Evolutionary conservation across 169 alveolate species (phyloP).

Genomic region (Plasmodium inui): DNA sequence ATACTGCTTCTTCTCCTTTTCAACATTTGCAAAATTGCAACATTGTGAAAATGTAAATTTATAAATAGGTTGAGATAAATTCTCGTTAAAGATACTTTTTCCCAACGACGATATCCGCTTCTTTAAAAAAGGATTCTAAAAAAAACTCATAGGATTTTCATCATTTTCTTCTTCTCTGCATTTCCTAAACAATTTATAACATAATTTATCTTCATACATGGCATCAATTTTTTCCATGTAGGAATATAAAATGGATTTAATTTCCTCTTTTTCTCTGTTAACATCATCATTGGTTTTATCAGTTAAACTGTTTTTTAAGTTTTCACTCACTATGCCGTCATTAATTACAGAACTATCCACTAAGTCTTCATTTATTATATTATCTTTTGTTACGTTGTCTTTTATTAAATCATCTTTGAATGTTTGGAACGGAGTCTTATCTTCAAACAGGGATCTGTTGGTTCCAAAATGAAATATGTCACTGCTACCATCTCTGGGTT

Average conservation of each 20-base stretch:
- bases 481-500: neutral
- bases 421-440: neutral
- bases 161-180: constrained; percentile 42
- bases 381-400: neutral
- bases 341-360: neutral
- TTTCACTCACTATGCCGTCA: neutral
- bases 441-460: constrained; percentile 13
- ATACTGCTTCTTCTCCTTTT: neutral
- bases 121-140: constrained; percentile 9
- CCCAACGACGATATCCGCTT: neutral
- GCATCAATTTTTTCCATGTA: constrained; percentile 24
- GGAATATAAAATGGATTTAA: constrained; percentile 24
- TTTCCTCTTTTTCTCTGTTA: constrained; percentile 16
- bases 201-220: constrained; percentile 1
- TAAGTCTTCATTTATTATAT: neutral
- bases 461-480: neutral
- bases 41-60: neutral
- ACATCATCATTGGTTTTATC: neutral
- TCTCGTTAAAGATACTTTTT: neutral
- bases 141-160: neutral
- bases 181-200: constrained; percentile 3
- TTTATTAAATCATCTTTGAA: constrained; percentile 2
- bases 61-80: neutral
- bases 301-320: constrained; percentile 1
- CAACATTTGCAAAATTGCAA: neutral